Evolutionary conservation across 305 asterid species (phyloP).

Genomic region (Coffea humblotiana): DNA sequence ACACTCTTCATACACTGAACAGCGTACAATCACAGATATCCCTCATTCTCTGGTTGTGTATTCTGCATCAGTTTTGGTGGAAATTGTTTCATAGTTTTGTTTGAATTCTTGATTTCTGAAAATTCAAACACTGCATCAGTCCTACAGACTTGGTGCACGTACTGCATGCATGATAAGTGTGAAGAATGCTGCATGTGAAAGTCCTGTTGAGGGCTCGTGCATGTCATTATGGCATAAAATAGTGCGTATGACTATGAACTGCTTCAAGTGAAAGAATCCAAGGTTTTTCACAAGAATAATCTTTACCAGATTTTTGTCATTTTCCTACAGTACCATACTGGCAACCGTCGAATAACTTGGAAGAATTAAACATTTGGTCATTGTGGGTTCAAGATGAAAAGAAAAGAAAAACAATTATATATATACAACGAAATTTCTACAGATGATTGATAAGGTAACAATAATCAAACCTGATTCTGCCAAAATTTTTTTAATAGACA

Average conservation of each 20-base stretch:
- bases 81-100: not conserved
- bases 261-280: slow-evolving; percentile 20
- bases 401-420: no score
- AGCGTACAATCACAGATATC: slow-evolving; percentile 9
- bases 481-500: no score
- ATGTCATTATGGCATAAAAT: slow-evolving; percentile 8
- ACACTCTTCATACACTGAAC: slow-evolving; percentile 15
- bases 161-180: slow-evolving; percentile 45
- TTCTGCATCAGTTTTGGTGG: not conserved
- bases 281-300: slow-evolving; percentile 13
- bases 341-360: not conserved
- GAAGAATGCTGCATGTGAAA: slow-evolving; percentile 31
- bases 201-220: slow-evolving; percentile 22
- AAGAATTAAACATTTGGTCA: not conserved
- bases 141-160: not conserved
- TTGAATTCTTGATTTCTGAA: slow-evolving; percentile 2
- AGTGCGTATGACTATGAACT: not conserved
- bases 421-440: no score
- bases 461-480: no score
- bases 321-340: not conserved
- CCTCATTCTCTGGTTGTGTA: not conserved
- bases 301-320: slow-evolving; percentile 1
- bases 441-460: no score
- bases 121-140: slow-evolving; percentile 9
- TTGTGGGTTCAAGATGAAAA: no score